Conservation (phyloP, 305 asterid genomes). For the Plantago lanceolata region DNA sequence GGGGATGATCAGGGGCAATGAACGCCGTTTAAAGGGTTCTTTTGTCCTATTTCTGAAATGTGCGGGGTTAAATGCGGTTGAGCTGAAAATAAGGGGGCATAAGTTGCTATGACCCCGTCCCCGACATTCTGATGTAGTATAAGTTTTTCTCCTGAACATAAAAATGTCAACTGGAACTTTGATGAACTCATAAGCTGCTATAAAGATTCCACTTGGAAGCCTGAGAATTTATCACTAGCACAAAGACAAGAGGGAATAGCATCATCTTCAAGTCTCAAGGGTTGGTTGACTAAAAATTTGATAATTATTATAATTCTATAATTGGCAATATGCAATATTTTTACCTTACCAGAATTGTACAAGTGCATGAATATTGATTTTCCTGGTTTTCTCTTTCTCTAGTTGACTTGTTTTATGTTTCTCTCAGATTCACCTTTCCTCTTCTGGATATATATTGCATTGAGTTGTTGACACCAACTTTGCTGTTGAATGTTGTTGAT, state of each 20-base stretch:
- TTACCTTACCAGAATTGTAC: background rate
- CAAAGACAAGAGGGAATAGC: background rate
- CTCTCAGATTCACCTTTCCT: background rate
- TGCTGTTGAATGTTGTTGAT: background rate
- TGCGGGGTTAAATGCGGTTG: background rate
- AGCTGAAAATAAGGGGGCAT: background rate
- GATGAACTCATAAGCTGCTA: background rate
- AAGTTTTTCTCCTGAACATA: too few species aligned
- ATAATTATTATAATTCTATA: background rate
- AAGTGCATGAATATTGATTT: background rate
- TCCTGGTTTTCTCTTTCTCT: background rate
- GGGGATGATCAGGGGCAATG: background rate
- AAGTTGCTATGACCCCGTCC: background rate
- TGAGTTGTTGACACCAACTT: background rate
- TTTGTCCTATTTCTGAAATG: background rate
- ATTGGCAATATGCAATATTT: background rate
- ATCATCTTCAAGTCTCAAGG: background rate
- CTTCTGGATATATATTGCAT: background rate
- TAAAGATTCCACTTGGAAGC: background rate
- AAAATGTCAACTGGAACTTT: background rate
- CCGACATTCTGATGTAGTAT: background rate
- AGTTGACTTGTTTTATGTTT: background rate
- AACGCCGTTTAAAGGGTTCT: background rate
- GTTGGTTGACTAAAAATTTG: background rate
- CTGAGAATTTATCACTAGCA: background rate